Evolutionary conservation across 139 green algal genomes (phyloP).

Genomic region (Trebouxia sp.): DNA sequence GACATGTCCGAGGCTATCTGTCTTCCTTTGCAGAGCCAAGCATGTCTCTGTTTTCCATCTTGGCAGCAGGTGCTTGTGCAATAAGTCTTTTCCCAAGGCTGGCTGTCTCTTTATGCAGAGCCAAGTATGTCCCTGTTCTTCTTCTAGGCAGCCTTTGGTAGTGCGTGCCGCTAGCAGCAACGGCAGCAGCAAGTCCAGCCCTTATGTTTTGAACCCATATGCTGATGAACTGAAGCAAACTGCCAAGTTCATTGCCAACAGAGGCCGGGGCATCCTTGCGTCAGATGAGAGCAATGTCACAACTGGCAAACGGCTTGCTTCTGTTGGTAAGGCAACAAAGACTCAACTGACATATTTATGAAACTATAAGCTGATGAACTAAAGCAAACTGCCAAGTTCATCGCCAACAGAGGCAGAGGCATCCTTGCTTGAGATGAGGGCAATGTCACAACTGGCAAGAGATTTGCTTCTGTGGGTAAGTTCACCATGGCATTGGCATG

Average conservation of each 20-base stretch:
- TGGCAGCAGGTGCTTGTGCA: no score
- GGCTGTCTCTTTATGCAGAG: no score
- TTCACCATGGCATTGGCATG: no score
- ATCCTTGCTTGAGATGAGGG: conserved; percentile 77
- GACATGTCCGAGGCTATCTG: no score
- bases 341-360: neutral
- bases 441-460: conserved; percentile 88
- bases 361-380: conserved; percentile 77
- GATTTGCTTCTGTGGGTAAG: conserved; percentile 70
- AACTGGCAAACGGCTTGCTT: conserved; percentile 82
- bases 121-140: neutral
- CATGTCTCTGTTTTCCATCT: no score
- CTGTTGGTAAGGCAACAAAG: conserved; percentile 49
- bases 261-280: conserved; percentile 48
- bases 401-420: conserved; percentile 48
- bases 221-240: conserved; percentile 71
- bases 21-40: no score
- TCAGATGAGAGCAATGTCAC: conserved; percentile 88
- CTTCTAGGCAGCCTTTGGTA: neutral
- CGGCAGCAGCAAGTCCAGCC: neutral
- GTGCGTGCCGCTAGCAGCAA: neutral
- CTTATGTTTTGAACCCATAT: conserved; percentile 51
- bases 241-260: conserved; percentile 64
- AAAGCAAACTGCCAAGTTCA: conserved; percentile 62
- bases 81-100: no score